Evolutionary conservation across 305 asterid genomes (phyloP).

Genomic region (Fraxinus floribunda): DNA sequence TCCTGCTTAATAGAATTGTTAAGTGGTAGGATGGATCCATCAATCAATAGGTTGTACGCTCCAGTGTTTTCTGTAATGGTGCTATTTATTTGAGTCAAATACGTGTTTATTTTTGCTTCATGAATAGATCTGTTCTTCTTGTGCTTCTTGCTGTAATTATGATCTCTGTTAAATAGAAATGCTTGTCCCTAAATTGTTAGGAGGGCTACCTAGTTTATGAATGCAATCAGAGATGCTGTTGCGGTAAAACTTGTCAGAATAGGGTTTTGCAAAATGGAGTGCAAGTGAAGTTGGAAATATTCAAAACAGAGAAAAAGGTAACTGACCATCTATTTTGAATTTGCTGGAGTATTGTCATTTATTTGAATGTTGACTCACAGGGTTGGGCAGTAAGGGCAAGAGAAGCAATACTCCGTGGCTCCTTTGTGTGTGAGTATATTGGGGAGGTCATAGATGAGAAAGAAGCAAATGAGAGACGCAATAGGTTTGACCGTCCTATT

Average conservation of each 20-base stretch:
- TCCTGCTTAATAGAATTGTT: conserved; percentile 9
- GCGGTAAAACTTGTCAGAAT: conserved; percentile 76
- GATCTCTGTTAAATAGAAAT: neutral
- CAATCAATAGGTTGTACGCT: neutral
- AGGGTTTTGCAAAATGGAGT: conserved; percentile 96
- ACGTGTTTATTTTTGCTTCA: conserved; percentile 4
- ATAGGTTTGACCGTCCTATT: conserved; percentile 45
- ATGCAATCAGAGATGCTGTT: conserved; percentile 84
- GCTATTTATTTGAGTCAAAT: conserved; percentile 8
- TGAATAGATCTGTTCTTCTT: neutral
- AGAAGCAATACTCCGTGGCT: conserved; percentile 80
- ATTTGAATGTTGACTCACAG: conserved; percentile 42
- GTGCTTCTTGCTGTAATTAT: conserved; percentile 6
- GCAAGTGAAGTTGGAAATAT: conserved; percentile 80
- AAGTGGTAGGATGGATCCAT: neutral
- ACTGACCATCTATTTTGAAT: conserved; percentile 14
- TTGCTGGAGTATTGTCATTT: conserved; percentile 16
- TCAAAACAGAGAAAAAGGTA: conserved; percentile 91
- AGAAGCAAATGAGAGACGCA: conserved; percentile 81
- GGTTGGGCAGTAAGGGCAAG: conserved; percentile 99
- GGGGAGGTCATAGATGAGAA: conserved; percentile 88
- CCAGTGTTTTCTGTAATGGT: conserved; percentile 1
- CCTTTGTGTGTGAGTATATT: conserved; percentile 89
- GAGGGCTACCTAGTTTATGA: conserved; percentile 96
- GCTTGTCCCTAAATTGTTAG: conserved; percentile 44